Evolutionary conservation across 768 basidiomycete species (phyloP).

Genomic region (Boletus bicolor): DNA sequence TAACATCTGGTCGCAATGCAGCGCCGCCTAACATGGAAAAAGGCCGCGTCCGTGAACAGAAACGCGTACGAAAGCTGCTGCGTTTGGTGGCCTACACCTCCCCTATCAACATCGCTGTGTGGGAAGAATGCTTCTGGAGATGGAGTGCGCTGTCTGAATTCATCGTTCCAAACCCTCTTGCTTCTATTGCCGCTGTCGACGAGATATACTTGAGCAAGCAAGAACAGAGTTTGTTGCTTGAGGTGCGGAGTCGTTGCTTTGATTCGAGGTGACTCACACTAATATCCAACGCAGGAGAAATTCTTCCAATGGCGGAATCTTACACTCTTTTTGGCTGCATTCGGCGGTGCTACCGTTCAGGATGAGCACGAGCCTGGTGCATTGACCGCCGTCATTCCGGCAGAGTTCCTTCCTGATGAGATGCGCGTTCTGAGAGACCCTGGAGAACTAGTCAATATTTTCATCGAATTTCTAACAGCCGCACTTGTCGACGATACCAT

Average conservation of each 20-base stretch:
- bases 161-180: constrained; percentile 41
- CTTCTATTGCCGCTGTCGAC: constrained; percentile 34
- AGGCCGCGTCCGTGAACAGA: constrained; percentile 81
- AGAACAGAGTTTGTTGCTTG: constrained; percentile 37
- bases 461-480: constrained; percentile 67
- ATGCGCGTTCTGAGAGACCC: constrained; percentile 65
- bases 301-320: constrained; percentile 84
- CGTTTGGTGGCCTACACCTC: constrained; percentile 61
- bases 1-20: not conserved
- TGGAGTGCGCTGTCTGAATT: constrained; percentile 67
- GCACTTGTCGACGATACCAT: constrained; percentile 61
- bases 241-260: constrained; percentile 28
- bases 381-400: constrained; percentile 53
- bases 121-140: constrained; percentile 79
- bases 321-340: constrained; percentile 70
- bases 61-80: constrained; percentile 69
- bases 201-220: constrained; percentile 34
- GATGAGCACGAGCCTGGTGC: constrained; percentile 50
- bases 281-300: constrained; percentile 49
- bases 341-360: constrained; percentile 62
- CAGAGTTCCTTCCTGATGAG: constrained; percentile 62
- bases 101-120: constrained; percentile 71
- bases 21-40: constrained; percentile 5
- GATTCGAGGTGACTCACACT: not conserved
- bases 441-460: constrained; percentile 54